A percentile compares a stretch with the other conserved stretches of the same genome.
These are phyloP conservation scores for Cladosporium sphaerospermum DNA, from an alignment of 2,329 filamentous ascomycete species.

Conservation along the genomic window DNA sequence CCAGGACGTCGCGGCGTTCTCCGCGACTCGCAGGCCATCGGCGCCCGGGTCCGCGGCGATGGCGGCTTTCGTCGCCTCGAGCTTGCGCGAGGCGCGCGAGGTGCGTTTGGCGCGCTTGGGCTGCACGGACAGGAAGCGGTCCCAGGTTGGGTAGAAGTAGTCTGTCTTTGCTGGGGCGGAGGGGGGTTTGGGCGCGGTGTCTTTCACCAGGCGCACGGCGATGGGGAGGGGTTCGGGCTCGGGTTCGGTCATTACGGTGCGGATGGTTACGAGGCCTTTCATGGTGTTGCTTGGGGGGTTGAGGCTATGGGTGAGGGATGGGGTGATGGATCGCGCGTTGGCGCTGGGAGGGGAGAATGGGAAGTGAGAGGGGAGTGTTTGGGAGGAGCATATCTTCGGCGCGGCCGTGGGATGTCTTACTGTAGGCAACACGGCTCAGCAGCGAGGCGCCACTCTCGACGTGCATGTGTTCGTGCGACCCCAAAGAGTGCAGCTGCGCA, in stretches of 20 bases:
- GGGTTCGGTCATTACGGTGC: neutral
- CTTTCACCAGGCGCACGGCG: constrained; percentile 5
- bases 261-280: constrained; percentile 7
- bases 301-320: neutral
- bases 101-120: constrained; percentile 23
- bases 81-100: constrained; percentile 16
- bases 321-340: neutral
- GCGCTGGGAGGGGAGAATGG: neutral
- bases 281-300: neutral
- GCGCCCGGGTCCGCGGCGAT: neutral
- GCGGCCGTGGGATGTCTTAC: neutral
- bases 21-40: constrained; percentile 18
- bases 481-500: too few relatives aligned
- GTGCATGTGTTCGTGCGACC: too few relatives aligned
- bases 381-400: neutral
- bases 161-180: constrained; percentile 5
- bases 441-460: neutral
- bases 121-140: constrained; percentile 25
- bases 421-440: neutral
- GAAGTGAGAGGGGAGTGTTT: neutral
- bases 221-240: constrained; percentile 4
- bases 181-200: constrained; percentile 1
- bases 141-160: constrained; percentile 24
- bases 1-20: constrained; percentile 49
- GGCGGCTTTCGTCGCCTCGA: constrained; percentile 16